phyloP scores from a whole-genome alignment of 208 protist species.

The Wallacemonas sp. region DNA sequence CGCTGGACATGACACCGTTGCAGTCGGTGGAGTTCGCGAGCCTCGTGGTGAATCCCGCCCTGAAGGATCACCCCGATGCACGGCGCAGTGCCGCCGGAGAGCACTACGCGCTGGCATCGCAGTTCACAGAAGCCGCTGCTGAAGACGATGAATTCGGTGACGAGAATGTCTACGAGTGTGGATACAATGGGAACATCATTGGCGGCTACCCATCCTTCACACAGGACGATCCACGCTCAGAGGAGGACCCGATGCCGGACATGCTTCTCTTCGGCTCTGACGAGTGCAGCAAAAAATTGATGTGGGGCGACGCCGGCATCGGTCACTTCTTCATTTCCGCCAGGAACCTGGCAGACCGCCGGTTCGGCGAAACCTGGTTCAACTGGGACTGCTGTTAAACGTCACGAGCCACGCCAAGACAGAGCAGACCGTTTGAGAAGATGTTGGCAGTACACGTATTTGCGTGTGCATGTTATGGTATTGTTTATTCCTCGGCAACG shows the following conservation, averaged over 20 bases:
- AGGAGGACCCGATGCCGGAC: not conserved
- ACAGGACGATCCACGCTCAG: constrained; percentile 20
- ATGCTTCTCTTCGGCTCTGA: constrained; percentile 20
- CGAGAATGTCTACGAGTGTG: constrained; percentile 9
- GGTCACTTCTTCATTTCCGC: constrained; percentile 23
- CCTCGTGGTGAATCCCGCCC: constrained; percentile 3
- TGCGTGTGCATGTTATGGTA: too few species aligned
- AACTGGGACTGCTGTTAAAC: constrained; percentile 28
- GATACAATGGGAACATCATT: constrained; percentile 8
- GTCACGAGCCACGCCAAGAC: too few species aligned
- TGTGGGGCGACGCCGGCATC: constrained; percentile 22
- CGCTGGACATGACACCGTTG: constrained; percentile 8
- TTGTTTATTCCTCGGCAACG: too few species aligned
- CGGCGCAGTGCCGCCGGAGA: not conserved
- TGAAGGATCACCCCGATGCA: constrained; percentile 3
- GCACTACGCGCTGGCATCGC: not conserved
- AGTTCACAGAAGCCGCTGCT: constrained; percentile 2
- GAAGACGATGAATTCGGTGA: constrained; percentile 10
- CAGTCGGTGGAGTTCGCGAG: constrained; percentile 4
- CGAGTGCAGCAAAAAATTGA: constrained; percentile 19
- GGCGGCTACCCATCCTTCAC: constrained; percentile 30
- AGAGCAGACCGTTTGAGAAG: too few species aligned
- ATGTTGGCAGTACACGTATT: too few species aligned
- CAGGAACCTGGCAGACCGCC: constrained; percentile 12
- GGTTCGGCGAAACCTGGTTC: constrained; percentile 19